Conservation (phyloP, 257 asterid genomes). For the Echites panduratus region DNA sequence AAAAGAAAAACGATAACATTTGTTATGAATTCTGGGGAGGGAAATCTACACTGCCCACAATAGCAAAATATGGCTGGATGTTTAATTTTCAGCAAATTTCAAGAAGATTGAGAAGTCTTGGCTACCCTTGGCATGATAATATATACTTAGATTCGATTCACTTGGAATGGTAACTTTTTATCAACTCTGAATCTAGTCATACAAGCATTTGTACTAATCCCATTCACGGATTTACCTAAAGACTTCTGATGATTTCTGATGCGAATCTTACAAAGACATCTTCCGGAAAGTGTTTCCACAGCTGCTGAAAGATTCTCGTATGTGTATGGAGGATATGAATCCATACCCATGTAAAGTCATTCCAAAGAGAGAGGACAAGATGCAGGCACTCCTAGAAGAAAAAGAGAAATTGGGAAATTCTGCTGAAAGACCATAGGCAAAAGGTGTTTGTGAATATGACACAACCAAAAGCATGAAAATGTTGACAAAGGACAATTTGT, state of each 20-base stretch:
- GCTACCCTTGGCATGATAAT: background rate
- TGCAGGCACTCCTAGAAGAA: slow-evolving; percentile 15
- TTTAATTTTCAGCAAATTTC: background rate
- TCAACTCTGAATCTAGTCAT: background rate
- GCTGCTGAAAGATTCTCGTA: background rate
- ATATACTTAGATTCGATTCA: background rate
- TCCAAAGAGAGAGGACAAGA: slow-evolving; percentile 5
- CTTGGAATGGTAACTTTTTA: background rate
- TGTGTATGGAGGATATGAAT: background rate
- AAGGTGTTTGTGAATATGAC: slow-evolving; percentile 13
- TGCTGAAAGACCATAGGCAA: slow-evolving; percentile 17
- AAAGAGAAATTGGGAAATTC: slow-evolving; percentile 19
- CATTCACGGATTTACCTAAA: background rate
- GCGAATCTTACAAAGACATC: background rate
- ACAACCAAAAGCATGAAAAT: slow-evolving; percentile 23
- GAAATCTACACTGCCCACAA: background rate
- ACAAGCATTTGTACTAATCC: background rate
- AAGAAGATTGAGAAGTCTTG: background rate
- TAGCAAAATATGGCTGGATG: background rate
- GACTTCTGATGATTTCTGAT: background rate
- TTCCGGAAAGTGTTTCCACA: background rate
- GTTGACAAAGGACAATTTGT: slow-evolving; percentile 25
- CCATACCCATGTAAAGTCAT: background rate
- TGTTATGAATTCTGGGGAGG: background rate
- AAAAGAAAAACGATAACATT: too few species aligned